Percentiles rank a stretch among this genome's conserved stretches.
phyloP scores from a whole-genome alignment of 1,139 yeast species.

The Kodamaea fungicola region DNA sequence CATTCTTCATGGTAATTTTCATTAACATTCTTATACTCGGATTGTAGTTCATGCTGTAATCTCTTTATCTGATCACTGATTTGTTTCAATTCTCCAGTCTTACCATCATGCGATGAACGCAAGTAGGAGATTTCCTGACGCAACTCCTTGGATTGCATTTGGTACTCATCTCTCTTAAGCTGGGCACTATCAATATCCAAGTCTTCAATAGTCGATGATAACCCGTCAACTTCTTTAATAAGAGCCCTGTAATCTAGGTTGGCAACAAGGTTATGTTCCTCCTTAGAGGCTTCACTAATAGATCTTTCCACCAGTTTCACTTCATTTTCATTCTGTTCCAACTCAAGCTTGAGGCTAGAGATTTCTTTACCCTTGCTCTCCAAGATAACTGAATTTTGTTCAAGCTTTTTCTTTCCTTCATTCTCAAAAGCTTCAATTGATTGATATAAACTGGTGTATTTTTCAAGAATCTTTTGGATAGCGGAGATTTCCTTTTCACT shows the following conservation, averaged over 20 bases:
- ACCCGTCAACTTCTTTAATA: constrained; percentile 23
- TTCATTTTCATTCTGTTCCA: constrained; percentile 23
- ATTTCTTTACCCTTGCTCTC: constrained; percentile 11
- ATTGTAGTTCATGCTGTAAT: constrained; percentile 54
- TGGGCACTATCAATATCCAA: constrained; percentile 61
- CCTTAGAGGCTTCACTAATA: constrained; percentile 33
- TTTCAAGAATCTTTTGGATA: constrained; percentile 2
- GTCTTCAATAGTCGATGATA: constrained; percentile 25
- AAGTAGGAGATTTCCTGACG: constrained; percentile 54
- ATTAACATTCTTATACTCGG: constrained; percentile 71
- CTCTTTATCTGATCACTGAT: constrained; percentile 66
- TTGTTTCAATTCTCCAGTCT: constrained; percentile 82
- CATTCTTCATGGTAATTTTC: constrained; percentile 64
- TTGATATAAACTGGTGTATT: constrained; percentile 8
- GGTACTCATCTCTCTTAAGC: constrained; percentile 58
- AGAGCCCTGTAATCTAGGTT: constrained; percentile 38
- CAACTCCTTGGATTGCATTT: constrained; percentile 51
- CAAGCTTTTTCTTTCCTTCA: constrained; percentile 15
- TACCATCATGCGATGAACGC: constrained; percentile 71
- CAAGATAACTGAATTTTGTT: constrained; percentile 15
- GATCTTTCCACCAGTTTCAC: constrained; percentile 26
- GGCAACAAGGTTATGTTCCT: constrained; percentile 36
- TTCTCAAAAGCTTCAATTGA: constrained; percentile 19
- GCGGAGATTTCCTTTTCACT: constrained; percentile 1
- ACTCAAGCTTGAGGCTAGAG: constrained; percentile 11